Base-by-base conservation (phyloP, 805 yeast species). In the Suhomyces sp. region DNA sequence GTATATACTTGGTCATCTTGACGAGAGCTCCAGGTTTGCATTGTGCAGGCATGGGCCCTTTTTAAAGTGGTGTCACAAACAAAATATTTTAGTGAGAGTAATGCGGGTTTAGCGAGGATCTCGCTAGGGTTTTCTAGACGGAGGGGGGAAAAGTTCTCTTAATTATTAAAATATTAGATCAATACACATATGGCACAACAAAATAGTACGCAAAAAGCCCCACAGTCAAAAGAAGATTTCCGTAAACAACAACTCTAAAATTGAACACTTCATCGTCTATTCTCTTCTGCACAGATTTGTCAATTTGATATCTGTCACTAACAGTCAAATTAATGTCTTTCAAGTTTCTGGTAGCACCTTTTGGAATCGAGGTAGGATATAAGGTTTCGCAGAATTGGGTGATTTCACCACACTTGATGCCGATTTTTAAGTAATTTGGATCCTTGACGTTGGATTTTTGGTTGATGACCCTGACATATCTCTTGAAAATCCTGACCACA, bases 311-410 rank as follows among this genome's bases (percentile, higher is more conserved):
- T 51, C 60, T 53, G 17, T 36, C 52, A 5, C 45, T 53, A 38
- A 57, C 41, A 13, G 40, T 42, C 50, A 47, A 44, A 47, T 52
- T 47, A 46, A 54, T 46, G 4, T 51, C 48, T 22, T 55, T 50
- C 44, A 50, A 45, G 33, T 26, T 56, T 36, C 63, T 62, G 22
- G 67, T 69, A 41, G 57, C 58, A 13, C 57, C 60, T 41, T 47
- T 64, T 52, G 86, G 76, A 12, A 68, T 69, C 33, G 69, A 64
- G 35, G 69, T 60, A 57, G 92, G 94, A 66, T 84, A 84, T 80
- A 88, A 77, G 48, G 77, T 76, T 67, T 93, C 97, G 62, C 93
- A 85, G 70, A 83, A 87, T 73, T 89, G 96, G 64, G 90, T 96
- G 58, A 94, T 83, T 69, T 88, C 87, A 50, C 94, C 97, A 69